A percentile compares a stretch with the other conserved stretches of the same genome.
phyloP scores from a whole-genome alignment of 192 early-diverging fungal genomes.

The Thamnidium elegans region DNA sequence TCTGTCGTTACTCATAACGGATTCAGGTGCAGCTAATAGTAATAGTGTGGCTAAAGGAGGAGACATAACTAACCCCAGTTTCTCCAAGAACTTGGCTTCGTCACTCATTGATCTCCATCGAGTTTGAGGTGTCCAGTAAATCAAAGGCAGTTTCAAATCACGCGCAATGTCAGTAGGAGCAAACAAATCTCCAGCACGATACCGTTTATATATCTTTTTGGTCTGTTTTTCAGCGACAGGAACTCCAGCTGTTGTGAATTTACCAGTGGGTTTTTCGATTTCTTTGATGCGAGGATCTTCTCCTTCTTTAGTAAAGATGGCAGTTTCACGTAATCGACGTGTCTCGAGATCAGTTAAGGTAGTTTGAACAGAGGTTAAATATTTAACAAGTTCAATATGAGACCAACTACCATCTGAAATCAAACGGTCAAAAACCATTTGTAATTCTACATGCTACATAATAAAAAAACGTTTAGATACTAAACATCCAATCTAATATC shows the following conservation, averaged over 20 bases:
- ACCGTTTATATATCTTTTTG: conserved; percentile 41
- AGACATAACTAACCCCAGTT: conserved; percentile 46
- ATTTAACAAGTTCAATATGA: conserved; percentile 79
- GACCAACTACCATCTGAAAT: conserved; percentile 76
- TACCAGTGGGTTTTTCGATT: conserved; percentile 9
- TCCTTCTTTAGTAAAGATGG: conserved; percentile 66
- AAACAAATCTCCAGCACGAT: conserved; percentile 63
- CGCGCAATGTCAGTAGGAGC: conserved; percentile 58
- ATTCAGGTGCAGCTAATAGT: conserved; percentile 32
- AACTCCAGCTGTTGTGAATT: conserved; percentile 10
- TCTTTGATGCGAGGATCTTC: conserved; percentile 15
- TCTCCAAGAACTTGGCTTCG: conserved; percentile 45
- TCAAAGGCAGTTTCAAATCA: conserved; percentile 59
- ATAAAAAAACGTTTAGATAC: not conserved
- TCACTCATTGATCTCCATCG: conserved; percentile 41
- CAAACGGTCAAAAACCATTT: conserved; percentile 80
- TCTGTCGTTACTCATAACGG: not conserved
- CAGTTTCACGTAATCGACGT: conserved; percentile 54
- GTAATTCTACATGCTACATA: conserved; percentile 72
- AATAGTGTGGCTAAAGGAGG: conserved; percentile 44
- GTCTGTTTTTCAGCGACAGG: conserved; percentile 17
- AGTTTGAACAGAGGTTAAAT: conserved; percentile 66
- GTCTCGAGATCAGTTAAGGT: conserved; percentile 63
- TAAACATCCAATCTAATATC: too few relatives aligned
- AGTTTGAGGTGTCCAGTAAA: conserved; percentile 57